Conservation (phyloP, 164 flowering plant species). For the Nymphaea thermarum region DNA sequence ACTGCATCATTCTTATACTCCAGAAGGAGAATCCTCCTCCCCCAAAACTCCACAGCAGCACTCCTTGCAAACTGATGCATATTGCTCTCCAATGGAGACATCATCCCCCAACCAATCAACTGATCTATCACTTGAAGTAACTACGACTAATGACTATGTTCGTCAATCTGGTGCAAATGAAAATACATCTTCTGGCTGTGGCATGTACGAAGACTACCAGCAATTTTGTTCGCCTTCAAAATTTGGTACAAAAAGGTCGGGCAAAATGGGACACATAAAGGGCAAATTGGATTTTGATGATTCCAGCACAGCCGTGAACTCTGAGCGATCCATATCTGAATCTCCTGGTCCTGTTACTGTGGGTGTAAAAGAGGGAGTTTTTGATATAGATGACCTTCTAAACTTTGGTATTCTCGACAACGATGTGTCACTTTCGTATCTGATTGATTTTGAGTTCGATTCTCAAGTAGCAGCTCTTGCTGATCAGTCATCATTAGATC, state of each 20-base stretch:
- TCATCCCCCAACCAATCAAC: conserved; percentile 22
- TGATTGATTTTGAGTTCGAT: neutral
- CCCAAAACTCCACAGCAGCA: conserved; percentile 56
- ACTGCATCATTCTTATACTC: conserved; percentile 28
- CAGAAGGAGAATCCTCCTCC: conserved; percentile 29
- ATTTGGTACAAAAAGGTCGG: neutral
- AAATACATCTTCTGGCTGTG: neutral
- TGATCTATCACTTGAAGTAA: neutral
- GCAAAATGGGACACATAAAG: conserved; percentile 61
- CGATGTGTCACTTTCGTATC: neutral
- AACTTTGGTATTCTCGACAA: conserved; percentile 27
- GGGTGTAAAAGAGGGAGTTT: conserved; percentile 27
- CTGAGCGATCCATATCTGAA: conserved; percentile 11
- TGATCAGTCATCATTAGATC: neutral
- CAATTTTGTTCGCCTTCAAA: neutral
- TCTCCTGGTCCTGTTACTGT: conserved; percentile 30
- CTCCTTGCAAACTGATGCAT: conserved; percentile 34
- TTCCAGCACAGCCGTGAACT: conserved; percentile 22
- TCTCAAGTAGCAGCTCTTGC: neutral
- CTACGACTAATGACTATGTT: neutral
- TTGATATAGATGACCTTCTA: conserved; percentile 57
- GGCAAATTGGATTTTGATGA: conserved; percentile 82
- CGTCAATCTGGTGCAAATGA: neutral
- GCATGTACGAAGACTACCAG: neutral
- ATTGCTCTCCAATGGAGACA: conserved; percentile 36